phyloP scores from a whole-genome alignment of 2,329 filamentous ascomycete species.

The Lanzia echinophila region DNA sequence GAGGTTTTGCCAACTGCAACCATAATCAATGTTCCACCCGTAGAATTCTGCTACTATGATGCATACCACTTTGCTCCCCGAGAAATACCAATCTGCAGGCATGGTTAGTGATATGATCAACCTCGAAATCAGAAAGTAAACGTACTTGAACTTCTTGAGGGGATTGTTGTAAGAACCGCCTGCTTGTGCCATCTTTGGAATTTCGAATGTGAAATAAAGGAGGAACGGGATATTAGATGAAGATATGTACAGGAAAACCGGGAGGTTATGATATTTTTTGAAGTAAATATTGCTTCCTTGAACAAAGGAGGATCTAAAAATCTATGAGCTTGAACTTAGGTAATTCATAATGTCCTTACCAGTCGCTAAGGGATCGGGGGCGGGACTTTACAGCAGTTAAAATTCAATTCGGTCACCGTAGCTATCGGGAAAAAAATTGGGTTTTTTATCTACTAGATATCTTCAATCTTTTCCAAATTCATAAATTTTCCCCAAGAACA shows the following conservation, averaged over 20 bases:
- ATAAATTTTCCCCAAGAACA: slow-evolving; percentile 7
- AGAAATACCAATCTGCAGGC: slow-evolving; percentile 79
- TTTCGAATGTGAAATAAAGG: background rate
- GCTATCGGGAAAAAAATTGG: slow-evolving; percentile 9
- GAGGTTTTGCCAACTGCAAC: too few species aligned
- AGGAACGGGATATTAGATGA: slow-evolving; percentile 4
- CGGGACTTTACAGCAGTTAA: too few species aligned
- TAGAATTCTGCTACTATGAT: slow-evolving; percentile 10
- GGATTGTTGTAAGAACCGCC: slow-evolving; percentile 95
- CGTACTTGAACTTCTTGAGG: slow-evolving; percentile 99
- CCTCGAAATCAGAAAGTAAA: background rate
- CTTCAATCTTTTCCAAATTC: slow-evolving; percentile 6
- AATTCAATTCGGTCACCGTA: slow-evolving; percentile 3
- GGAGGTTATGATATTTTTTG: background rate
- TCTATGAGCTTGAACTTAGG: background rate
- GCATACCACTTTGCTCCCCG: slow-evolving; percentile 94
- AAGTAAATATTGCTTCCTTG: slow-evolving; percentile 2
- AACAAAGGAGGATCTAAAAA: slow-evolving; percentile 6
- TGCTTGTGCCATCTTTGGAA: slow-evolving; percentile 67
- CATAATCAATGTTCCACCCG: slow-evolving; percentile 14
- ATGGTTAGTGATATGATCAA: slow-evolving; percentile 15
- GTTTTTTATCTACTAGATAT: background rate
- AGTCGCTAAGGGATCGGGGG: slow-evolving; percentile 7
- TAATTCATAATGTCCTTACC: background rate
- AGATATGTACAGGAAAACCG: slow-evolving; percentile 14